A percentile compares a stretch with the other conserved stretches of the same genome.
phyloP scores from a whole-genome alignment of 768 basidiomycete genomes.

The Leccinum variicolor region DNA sequence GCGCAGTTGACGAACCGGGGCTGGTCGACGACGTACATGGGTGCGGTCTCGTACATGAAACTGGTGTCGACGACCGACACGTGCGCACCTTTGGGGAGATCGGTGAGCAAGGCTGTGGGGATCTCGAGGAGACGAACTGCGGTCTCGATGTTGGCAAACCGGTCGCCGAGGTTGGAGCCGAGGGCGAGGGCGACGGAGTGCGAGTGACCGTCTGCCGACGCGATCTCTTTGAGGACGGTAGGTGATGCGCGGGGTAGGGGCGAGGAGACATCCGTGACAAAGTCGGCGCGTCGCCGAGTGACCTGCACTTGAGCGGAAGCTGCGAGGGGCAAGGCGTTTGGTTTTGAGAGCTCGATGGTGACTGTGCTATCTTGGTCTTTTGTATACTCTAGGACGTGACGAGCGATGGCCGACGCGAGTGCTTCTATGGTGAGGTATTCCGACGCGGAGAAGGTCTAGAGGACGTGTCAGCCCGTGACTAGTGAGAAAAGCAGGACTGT shows the following conservation, averaged over 20 bases:
- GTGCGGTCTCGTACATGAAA: constrained; percentile 88
- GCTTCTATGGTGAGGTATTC: constrained; percentile 68
- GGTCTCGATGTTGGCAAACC: constrained; percentile 74
- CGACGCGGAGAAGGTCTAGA: constrained; percentile 46
- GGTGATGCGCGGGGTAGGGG: background rate
- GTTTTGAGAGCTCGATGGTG: constrained; percentile 64
- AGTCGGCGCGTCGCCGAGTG: constrained; percentile 41
- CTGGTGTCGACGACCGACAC: constrained; percentile 68
- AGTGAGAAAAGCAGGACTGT: background rate
- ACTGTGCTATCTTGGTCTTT: constrained; percentile 28
- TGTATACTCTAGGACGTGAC: constrained; percentile 38
- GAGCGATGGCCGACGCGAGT: constrained; percentile 55
- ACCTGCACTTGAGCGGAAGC: constrained; percentile 63
- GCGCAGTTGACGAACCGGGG: constrained; percentile 87
- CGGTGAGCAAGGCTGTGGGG: constrained; percentile 32
- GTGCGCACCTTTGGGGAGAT: constrained; percentile 20
- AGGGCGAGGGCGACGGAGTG: constrained; percentile 67
- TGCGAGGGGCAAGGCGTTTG: constrained; percentile 66
- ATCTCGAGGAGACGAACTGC: constrained; percentile 72
- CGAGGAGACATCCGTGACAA: constrained; percentile 17
- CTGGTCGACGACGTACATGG: constrained; percentile 96
- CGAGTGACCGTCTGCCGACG: no score
- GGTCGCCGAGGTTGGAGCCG: constrained; percentile 89
- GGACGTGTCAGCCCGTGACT: background rate
- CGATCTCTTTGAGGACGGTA: background rate